These are phyloP conservation scores for Avena insularis DNA, from an alignment of 176 grass and related monocot species.

Conservation along the genomic window DNA sequence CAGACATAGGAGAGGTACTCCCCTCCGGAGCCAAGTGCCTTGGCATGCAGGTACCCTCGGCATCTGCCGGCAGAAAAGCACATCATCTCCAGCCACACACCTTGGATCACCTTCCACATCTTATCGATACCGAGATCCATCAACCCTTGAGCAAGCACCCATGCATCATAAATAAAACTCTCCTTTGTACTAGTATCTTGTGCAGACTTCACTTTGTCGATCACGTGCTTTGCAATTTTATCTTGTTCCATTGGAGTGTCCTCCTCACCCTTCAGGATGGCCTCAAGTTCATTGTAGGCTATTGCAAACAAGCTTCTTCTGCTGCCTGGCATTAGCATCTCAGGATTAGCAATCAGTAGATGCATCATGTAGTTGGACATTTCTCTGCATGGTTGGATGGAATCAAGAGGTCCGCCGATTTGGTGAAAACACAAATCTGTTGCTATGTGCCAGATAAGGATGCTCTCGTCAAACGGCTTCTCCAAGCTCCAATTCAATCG, in stretches of 20 bases:
- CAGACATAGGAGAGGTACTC: not conserved
- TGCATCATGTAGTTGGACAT: conserved; percentile 23
- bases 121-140: not conserved
- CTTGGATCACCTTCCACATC: conserved; percentile 1
- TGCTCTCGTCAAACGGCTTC: not conserved
- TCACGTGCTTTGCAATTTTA: not conserved
- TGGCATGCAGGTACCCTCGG: conserved; percentile 5
- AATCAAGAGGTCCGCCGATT: not conserved
- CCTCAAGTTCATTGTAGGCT: not conserved
- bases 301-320: not conserved
- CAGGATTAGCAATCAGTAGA: not conserved
- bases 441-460: conserved; percentile 15
- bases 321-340: conserved; percentile 23
- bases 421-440: conserved; percentile 5
- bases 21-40: not conserved
- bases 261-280: not conserved
- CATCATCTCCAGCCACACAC: conserved; percentile 6
- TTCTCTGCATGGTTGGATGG: not conserved
- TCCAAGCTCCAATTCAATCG: not conserved
- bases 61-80: not conserved
- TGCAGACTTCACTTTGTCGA: not conserved
- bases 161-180: not conserved
- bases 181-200: not conserved
- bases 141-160: not conserved
- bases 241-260: not conserved